Evolutionary conservation across 2,329 filamentous ascomycete genomes (phyloP), one percentile per base, ranked within the genome.

Genomic region (Diaporthe citriasiana): DNA sequence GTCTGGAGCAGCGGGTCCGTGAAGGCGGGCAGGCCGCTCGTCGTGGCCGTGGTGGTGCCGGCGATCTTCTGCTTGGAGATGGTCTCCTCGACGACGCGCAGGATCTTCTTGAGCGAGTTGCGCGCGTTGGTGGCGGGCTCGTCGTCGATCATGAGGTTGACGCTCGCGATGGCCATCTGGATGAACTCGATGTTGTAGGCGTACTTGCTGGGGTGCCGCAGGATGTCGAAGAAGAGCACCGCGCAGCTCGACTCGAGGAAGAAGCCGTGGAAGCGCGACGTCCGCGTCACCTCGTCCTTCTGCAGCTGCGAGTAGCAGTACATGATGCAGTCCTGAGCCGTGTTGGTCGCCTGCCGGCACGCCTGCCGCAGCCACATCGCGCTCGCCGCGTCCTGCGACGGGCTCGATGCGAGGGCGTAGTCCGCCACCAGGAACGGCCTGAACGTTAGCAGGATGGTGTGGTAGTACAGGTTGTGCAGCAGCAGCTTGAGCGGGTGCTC

Each of bases 291-390:
- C 13, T 75, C 76, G 45, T 74, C 57, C 66, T 76, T 72, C 12
- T 66, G 63, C 17, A 77, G 69, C 59, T 73, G 60, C 40, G 70
- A 71, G 60, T 75, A 47, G 56, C 73, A 70, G 38, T 78, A 79
- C 17, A 79, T 73, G 25, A 80, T 76, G 17, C 77, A 77, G 71
- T 81, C 80, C 51, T 81, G 80, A 8, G 80, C 80, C 12, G 80
- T 78, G 57, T 81, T 79, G 38, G 77, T 78, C 1, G 80, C 80
- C 35, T 78, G 76, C 65, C 80, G 72, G 57, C 80, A 81, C 1
- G 80, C 80, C 38, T 80, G 79, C 55, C 80, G 74, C 12, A 81
- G 76, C 80, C 80, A 81, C 74, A 81, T 81, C 6, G 72, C 51
- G 75, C 75, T 56, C n/a, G 60, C 50, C 25, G 71, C n/a, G 19